Base-by-base conservation (phyloP, 306 rosid species). In the Comarum palustre region DNA sequence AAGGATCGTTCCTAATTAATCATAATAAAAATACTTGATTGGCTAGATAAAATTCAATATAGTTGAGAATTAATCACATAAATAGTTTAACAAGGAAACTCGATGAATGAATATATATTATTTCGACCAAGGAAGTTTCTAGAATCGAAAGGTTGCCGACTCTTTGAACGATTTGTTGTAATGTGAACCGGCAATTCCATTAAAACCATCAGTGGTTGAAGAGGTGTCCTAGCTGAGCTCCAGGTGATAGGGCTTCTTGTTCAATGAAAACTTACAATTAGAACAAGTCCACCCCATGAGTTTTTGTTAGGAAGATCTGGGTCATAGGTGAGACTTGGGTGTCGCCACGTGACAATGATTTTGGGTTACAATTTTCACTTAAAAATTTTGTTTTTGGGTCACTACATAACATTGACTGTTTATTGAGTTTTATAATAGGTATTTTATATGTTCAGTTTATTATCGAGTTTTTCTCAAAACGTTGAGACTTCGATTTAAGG, bases 181-280 rank as follows among this genome's bases (percentile, higher is more conserved):
- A 10, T 6, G 15, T 54, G 31, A 22, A 54, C 61, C 0, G 14
- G 15, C 60, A 20, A 9, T 54, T 54, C 4, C 60, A 20, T 20
- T 22, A 8, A 10, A 2, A 14, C 16, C 61, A 54, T 54, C 61
- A 41, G 15, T 52, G 59, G 59, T 51, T 13, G 62, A 69, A 20
- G 29, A 48, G 11, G 13, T 69, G 4, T 16, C 24, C 59, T 13
- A 48, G n/a, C n/a, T n/a, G n/a, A n/a, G n/a, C n/a, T n/a, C n/a
- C 22, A 7, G 63, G 34, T 34, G 48, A 34, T 51, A 34, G 63
- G 58, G 58, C 58, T 72, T 22, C 20, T n/a, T 66, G 51, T 78
- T 79, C 82, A 69, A 73, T 76, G 76, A 76, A 68, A 58, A 45
- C 77, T 76, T 29, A n/a, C n/a, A n/a, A n/a, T n/a, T n/a, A n/a